These are phyloP conservation scores for Wickerhamiella bombiphila DNA, from an alignment of 805 yeast genomes.

Conservation along the genomic window DNA sequence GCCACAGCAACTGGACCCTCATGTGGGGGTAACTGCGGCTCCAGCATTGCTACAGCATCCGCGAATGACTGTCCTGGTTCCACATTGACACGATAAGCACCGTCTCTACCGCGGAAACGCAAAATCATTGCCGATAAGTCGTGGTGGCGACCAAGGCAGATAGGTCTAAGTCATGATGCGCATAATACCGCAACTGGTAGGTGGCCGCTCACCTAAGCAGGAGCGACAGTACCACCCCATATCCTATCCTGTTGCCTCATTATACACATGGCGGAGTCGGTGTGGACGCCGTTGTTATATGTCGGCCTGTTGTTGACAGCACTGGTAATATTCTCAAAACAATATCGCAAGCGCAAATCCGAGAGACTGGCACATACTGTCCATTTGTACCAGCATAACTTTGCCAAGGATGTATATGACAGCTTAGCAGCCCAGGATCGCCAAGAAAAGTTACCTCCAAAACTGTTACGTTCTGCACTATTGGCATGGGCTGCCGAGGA, in stretches of 20 bases:
- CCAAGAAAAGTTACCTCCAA: slow-evolving; percentile 56
- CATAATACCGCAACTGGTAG: too few relatives aligned
- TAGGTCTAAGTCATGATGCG: too few relatives aligned
- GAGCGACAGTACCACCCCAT: too few relatives aligned
- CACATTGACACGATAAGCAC: slow-evolving; percentile 55
- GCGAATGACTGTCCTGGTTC: slow-evolving; percentile 33
- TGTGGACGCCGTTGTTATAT: slow-evolving; percentile 35
- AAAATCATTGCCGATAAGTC: slow-evolving; percentile 38
- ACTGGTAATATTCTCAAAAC: slow-evolving; percentile 51
- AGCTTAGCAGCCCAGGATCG: slow-evolving; percentile 36
- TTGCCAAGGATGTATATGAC: slow-evolving; percentile 47
- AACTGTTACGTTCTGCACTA: slow-evolving; percentile 55
- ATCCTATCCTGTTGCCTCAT: too few relatives aligned
- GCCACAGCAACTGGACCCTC: slow-evolving; percentile 27
- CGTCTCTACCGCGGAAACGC: slow-evolving; percentile 73
- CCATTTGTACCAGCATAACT: slow-evolving; percentile 58
- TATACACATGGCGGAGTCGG: slow-evolving; percentile 8
- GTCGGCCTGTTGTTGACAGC: slow-evolving; percentile 54
- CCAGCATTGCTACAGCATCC: slow-evolving; percentile 26
- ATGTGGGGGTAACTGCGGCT: slow-evolving; percentile 25
- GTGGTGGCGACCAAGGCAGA: too few relatives aligned
- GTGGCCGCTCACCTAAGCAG: too few relatives aligned
- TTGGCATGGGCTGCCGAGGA: slow-evolving; percentile 73
- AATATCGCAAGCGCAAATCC: slow-evolving; percentile 45
- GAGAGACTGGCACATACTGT: slow-evolving; percentile 41